Base-by-base conservation (phyloP, 2,329 filamentous ascomycete species). In the Pleomassaria siparia region DNA sequence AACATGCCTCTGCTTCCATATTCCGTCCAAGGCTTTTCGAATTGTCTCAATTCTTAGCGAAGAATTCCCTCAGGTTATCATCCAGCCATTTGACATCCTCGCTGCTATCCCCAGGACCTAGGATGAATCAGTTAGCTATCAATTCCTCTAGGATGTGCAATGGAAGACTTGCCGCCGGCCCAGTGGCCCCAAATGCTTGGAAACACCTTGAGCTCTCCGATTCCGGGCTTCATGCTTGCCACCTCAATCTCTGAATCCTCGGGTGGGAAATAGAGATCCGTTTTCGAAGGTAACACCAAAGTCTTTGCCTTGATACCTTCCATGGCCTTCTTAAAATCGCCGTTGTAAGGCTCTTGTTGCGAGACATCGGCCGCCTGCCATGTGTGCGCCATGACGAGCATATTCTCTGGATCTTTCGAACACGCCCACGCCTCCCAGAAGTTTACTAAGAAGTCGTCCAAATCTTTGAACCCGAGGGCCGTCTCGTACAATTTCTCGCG, bases 251-350 rank as follows among this genome's bases (percentile, higher is more conserved):
- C 81, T 0, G 86, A 90, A 55, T 91, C 89, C 59, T 91, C 88
- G 0, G 87, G 87, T 76, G 88, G 86, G 55, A 94, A 92, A 63
- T 92, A 92, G 4, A 92, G 75, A 63, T 92, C 89, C 0, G 87
- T 91, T 63, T 87, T 83, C 18, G 76, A 72, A 0, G 89, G 88
- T 12, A 91, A 67, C 3, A 92, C 85, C 33, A 92, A 70, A 0
- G 81, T 84, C 58, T 84, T 88, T 1, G 87, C 85, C 64, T 86
- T 87, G 67, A 92, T 90, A 2, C 75, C 78, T 39, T 76, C 74
- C 81, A 92, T 71, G 4, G 70, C 70, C 44, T 79, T 77, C 49
- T 79, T 77, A 53, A 90, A 86, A 52, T 87, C 72, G 1, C 81
- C 84, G 49, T 85, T 79, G 54, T 88, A 91, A 2, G 82, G 84